Base-by-base conservation (phyloP, 2,329 filamentous ascomycete species). In the Zymoseptoria passerinii region DNA sequence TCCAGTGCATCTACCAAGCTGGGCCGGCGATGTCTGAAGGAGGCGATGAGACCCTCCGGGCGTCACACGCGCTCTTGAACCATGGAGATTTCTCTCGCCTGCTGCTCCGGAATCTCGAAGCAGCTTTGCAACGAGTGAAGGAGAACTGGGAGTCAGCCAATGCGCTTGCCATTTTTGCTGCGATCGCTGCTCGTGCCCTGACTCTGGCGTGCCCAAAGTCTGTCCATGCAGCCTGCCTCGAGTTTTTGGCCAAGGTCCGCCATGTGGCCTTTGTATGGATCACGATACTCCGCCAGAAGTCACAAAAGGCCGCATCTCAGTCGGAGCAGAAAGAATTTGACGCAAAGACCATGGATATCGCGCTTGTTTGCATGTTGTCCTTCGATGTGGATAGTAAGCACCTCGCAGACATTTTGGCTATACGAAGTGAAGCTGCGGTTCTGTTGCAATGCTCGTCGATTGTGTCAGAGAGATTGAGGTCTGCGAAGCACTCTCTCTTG, bases 341-440 rank as follows among this genome's bases (percentile, higher is more conserved):
- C 0, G 70, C 77, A 0, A 70, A 72, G n/a, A 74, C 72, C 0
- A 74, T 87, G 0, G 79, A 78, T 70, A 78, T 83, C 0, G 78
- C 84, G 0, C 60, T 88, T 0, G 70, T 87, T 0, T 86, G 83
- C 54, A 73, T 77, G 23, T 70, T 75, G 1, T 82, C 80, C 0
- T 80, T 80, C 55, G 67, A 72, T 50, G 63, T 64, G 1, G 65
- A 65, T 53, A 58, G 53, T 44, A 44, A 48, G 8, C 62, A 57
- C 54, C 48, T 68, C 1, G 52, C 54, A 19, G 55, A 60, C 7
- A 57, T 65, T 1, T 58, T 71, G 1, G 52, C 52, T n/a, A 56
- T 40, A 1, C 27, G n/a, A 9, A 13, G 52, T 1, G 61, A 66
- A 5, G 53, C 57, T 1, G 62, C 65, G 5, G 52, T 61, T 1